phyloP scores from a whole-genome alignment of 169 alveolate genomes.

The Fabrea salina region DNA sequence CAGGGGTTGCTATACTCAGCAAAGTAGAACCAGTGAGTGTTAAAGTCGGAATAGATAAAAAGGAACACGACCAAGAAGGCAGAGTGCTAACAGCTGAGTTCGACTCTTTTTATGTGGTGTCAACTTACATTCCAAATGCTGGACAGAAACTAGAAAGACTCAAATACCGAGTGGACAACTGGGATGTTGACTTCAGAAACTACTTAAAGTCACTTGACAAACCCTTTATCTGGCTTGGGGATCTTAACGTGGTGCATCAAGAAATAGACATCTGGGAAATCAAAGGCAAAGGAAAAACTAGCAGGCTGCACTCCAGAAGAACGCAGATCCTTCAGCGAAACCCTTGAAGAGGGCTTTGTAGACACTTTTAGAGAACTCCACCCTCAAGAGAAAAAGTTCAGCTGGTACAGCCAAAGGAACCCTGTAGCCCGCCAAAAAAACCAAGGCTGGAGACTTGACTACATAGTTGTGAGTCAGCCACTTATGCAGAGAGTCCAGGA shows the following conservation, averaged over 20 bases:
- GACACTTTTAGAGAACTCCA: constrained; percentile 74
- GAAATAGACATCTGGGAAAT: constrained; percentile 58
- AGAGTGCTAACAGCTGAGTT: constrained; percentile 69
- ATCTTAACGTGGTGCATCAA: constrained; percentile 73
- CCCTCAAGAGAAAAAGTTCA: constrained; percentile 59
- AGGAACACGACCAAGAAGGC: constrained; percentile 72
- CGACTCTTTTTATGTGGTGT: constrained; percentile 65
- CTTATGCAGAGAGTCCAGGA: constrained; percentile 35
- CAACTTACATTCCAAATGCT: constrained; percentile 75
- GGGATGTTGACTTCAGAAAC: constrained; percentile 70
- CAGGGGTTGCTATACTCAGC: constrained; percentile 70
- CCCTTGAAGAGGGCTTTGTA: constrained; percentile 51
- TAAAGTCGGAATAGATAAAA: constrained; percentile 47
- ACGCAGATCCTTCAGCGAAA: constrained; percentile 53
- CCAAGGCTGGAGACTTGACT: constrained; percentile 85
- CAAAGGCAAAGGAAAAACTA: constrained; percentile 53
- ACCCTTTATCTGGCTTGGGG: constrained; percentile 71
- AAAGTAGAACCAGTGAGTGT: constrained; percentile 52
- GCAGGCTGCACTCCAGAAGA: constrained; percentile 77
- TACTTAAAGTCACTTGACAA: constrained; percentile 55
- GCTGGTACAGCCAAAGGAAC: constrained; percentile 58
- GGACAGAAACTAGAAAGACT: constrained; percentile 65
- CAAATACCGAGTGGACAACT: constrained; percentile 62
- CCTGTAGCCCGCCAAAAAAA: constrained; percentile 50
- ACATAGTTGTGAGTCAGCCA: constrained; percentile 53